These are phyloP conservation scores for Jackrogersella minutella DNA, from an alignment of 495 filamentous ascomycete genomes.

Conservation along the genomic window DNA sequence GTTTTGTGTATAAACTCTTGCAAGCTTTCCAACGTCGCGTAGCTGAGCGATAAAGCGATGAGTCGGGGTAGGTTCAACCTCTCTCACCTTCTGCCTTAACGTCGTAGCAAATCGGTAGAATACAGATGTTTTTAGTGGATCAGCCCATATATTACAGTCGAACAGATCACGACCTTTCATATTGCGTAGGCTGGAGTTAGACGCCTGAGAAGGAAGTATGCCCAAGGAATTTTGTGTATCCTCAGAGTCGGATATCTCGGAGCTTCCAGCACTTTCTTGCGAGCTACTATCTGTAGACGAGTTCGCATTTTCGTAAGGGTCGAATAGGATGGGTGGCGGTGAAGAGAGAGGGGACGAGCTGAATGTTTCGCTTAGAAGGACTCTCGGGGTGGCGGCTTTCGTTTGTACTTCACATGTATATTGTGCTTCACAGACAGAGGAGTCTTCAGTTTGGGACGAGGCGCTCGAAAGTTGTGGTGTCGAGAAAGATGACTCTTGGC, in stretches of 20 bases:
- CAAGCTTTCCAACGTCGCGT: conserved; percentile 66
- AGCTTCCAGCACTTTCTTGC: conserved; percentile 35
- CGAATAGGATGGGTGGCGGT: conserved; percentile 53
- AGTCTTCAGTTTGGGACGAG: conserved; percentile 38
- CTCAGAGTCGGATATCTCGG: conserved; percentile 49
- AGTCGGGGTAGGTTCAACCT: conserved; percentile 61
- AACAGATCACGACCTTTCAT: conserved; percentile 74
- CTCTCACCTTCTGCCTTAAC: conserved; percentile 64
- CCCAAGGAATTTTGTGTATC: conserved; percentile 50
- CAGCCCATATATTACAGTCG: conserved; percentile 70
- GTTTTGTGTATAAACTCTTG: conserved; percentile 75
- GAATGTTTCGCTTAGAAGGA: conserved; percentile 23
- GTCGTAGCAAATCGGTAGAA: conserved; percentile 74
- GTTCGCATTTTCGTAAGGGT: conserved; percentile 51
- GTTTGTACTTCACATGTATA: background rate
- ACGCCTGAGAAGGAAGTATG: conserved; percentile 53
- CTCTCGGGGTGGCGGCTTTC: conserved; percentile 32
- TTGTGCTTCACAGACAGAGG: conserved; percentile 4
- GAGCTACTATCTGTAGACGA: conserved; percentile 44
- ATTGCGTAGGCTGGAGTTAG: conserved; percentile 55
- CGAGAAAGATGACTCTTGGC: conserved; percentile 35
- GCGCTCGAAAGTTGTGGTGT: conserved; percentile 21
- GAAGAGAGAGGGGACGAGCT: conserved; percentile 58
- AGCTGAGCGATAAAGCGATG: conserved; percentile 70
- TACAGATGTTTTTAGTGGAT: conserved; percentile 67